Evolutionary conservation across 768 basidiomycete genomes (phyloP).

Genomic region (Kwoniella europaea): DNA sequence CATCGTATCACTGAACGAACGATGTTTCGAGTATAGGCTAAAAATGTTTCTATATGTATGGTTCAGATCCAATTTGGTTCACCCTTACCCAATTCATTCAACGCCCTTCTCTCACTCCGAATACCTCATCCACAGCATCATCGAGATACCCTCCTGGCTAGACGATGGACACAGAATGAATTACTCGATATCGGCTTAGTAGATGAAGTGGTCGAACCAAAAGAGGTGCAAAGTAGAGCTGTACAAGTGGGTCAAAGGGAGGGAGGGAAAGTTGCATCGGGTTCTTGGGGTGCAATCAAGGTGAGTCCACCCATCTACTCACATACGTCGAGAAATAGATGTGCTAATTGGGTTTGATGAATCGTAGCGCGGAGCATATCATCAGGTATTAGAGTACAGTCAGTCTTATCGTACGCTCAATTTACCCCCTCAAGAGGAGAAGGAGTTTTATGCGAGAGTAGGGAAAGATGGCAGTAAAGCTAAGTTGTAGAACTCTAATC

Average conservation of each 20-base stretch:
- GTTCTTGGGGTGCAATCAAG: constrained; percentile 55
- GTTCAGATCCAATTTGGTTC: constrained; percentile 74
- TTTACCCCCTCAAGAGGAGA: constrained; percentile 36
- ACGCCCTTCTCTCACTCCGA: constrained; percentile 69
- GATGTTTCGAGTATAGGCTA: background rate
- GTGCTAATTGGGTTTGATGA: no score
- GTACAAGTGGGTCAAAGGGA: constrained; percentile 45
- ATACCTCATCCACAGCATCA: constrained; percentile 66
- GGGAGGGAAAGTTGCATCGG: constrained; percentile 41
- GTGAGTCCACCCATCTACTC: constrained; percentile 24
- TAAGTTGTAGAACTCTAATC: constrained; percentile 12
- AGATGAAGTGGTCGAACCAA: constrained; percentile 71
- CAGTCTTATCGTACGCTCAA: constrained; percentile 31
- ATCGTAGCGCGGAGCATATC: constrained; percentile 32
- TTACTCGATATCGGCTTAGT: constrained; percentile 70
- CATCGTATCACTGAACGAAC: background rate
- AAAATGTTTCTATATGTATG: background rate
- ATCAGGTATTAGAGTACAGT: constrained; percentile 37
- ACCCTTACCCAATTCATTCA: constrained; percentile 74
- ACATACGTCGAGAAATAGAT: no score
- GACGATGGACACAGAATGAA: constrained; percentile 76
- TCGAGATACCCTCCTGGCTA: constrained; percentile 76
- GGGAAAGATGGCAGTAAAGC: constrained; percentile 17
- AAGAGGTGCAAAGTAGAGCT: constrained; percentile 34
- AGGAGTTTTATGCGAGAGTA: constrained; percentile 40